These are phyloP conservation scores for Aspergillus sp. DNA, from an alignment of 2,329 filamentous ascomycete species.

Conservation along the genomic window DNA sequence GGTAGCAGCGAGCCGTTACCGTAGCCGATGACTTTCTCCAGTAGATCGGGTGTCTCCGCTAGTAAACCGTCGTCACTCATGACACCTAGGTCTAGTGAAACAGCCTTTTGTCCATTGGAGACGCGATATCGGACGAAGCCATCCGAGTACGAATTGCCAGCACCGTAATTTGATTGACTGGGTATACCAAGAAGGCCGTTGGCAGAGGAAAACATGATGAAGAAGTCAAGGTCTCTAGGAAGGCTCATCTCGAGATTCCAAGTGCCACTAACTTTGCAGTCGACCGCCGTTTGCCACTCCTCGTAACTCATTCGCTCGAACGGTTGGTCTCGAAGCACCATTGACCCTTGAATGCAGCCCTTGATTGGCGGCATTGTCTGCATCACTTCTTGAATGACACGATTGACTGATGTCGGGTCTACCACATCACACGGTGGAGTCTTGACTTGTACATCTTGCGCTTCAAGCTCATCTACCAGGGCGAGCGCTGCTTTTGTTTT, in stretches of 20 bases:
- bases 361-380: conserved; percentile 23
- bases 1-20: not conserved
- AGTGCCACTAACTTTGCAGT: conserved; percentile 33
- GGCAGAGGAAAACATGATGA: conserved; percentile 43
- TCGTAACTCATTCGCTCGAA: conserved; percentile 37
- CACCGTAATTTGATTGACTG: conserved; percentile 39
- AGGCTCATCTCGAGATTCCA: conserved; percentile 16
- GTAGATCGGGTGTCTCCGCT: not conserved
- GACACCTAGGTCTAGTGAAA: conserved; percentile 13
- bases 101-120: conserved; percentile 16
- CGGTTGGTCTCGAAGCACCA: conserved; percentile 30
- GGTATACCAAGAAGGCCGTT: conserved; percentile 34
- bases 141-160: conserved; percentile 41
- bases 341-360: conserved; percentile 29
- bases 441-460: not conserved
- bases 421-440: conserved; percentile 29
- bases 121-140: conserved; percentile 16
- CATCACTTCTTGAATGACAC: not conserved
- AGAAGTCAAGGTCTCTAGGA: conserved; percentile 40
- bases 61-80: conserved; percentile 7
- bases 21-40: not conserved
- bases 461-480: not conserved
- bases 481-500: not conserved
- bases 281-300: conserved; percentile 27
- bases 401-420: conserved; percentile 22